phyloP scores from a whole-genome alignment of 2,329 filamentous ascomycete species.

The Rhinocladiella mackenziei region DNA sequence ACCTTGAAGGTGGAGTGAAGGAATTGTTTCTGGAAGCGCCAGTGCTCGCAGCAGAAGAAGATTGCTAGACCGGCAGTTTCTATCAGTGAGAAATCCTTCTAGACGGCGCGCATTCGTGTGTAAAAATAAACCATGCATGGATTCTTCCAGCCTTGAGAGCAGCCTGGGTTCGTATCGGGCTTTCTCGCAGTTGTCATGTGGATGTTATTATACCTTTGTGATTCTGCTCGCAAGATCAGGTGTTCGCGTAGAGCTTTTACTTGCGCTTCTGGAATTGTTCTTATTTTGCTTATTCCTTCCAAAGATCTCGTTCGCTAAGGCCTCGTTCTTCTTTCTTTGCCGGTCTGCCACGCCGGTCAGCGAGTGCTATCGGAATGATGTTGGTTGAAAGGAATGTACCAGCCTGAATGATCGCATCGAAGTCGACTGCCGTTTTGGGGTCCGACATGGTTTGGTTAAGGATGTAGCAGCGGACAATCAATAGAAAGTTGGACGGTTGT shows the following conservation, averaged over 20 bases:
- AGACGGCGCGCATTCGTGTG: background rate
- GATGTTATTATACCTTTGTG: conserved; percentile 46
- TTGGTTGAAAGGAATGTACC: conserved; percentile 36
- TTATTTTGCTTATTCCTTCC: conserved; percentile 50
- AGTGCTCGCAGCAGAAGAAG: conserved; percentile 30
- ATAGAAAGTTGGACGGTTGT: background rate
- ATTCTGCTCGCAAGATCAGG: conserved; percentile 56
- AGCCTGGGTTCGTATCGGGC: background rate
- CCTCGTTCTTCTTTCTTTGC: conserved; percentile 53
- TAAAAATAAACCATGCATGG: too few relatives aligned
- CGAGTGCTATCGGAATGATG: conserved; percentile 1
- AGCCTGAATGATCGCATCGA: conserved; percentile 51
- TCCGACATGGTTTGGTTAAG: conserved; percentile 35
- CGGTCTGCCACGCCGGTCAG: conserved; percentile 40
- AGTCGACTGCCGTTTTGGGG: conserved; percentile 40
- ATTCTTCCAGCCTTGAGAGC: too few relatives aligned
- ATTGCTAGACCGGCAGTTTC: conserved; percentile 33
- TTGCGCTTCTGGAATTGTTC: conserved; percentile 35
- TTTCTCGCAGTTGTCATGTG: background rate
- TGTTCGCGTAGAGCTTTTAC: conserved; percentile 40
- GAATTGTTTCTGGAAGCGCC: conserved; percentile 19
- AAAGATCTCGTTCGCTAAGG: conserved; percentile 57
- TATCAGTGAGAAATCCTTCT: conserved; percentile 14
- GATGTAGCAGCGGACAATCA: background rate
- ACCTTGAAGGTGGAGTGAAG: conserved; percentile 26